Evolutionary conservation across 2,329 filamentous ascomycete genomes (phyloP).

Genomic region (Fusarium sp.): DNA sequence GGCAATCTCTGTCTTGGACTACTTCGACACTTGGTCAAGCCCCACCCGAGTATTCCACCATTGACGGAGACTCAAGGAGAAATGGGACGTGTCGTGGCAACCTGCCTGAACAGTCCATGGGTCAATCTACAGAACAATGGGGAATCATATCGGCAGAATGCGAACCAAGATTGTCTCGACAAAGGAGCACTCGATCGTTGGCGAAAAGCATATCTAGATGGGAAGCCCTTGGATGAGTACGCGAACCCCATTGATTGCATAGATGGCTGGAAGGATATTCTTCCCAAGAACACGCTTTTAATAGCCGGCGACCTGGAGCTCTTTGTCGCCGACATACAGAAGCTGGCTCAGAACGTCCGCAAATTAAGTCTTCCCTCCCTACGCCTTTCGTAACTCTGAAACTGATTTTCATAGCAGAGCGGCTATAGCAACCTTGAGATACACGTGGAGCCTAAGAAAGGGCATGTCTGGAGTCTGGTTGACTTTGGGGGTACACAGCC

Average conservation of each 20-base stretch:
- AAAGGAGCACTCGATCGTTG: neutral
- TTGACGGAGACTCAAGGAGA: no score
- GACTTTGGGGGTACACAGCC: neutral
- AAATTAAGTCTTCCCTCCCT: neutral
- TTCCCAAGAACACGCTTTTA: neutral
- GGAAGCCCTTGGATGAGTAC: neutral
- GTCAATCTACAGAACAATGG: neutral
- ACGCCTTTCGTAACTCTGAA: accelerated
- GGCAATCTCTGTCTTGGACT: neutral
- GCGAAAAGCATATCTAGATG: neutral
- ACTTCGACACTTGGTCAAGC: neutral
- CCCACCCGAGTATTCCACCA: neutral
- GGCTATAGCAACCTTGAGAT: neutral
- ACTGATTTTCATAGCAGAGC: neutral
- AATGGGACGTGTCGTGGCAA: no score
- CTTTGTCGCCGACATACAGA: neutral
- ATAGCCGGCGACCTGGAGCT: neutral
- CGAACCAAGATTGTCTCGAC: neutral
- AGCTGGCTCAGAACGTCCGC: neutral
- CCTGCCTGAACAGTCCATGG: neutral
- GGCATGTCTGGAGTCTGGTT: neutral
- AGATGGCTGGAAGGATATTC: neutral
- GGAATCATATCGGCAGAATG: neutral
- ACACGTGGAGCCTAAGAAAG: neutral
- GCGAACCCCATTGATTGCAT: neutral